Evolutionary conservation across 208 protist species (phyloP), one percentile per base, ranked within the genome.

Genomic region (Phytomonas francai): DNA sequence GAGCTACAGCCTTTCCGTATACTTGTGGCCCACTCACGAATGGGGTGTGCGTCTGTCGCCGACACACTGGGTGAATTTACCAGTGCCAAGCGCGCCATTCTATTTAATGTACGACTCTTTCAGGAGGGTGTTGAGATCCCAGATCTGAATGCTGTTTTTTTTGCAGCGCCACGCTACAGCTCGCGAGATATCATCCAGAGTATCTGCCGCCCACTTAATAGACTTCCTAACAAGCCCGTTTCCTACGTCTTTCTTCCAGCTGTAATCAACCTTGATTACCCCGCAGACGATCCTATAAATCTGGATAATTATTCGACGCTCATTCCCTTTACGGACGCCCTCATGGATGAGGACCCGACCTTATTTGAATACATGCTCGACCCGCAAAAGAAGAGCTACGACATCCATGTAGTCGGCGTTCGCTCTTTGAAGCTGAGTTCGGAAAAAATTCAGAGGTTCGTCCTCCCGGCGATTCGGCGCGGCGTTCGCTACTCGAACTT

Each of bases 351-450:
- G 65, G 86, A 92, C 69, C 86, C 86, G 30, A 73, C 70, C 22
- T 68, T 92, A 3, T 92, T 86, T 61, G 86, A 92, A 70, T 89
- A 92, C 76, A 82, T 92, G 71, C 87, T 92, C 58, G 86, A 92
- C 71, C 86, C 86, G 30, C 71, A 85, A 5, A 87, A 89, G 67
- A 79, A 84, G 33, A 70, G 65, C n/a, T 92, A 92, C 69, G 81
- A 92, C 65, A 75, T 92, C 68, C 72, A 70, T 60, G 83, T 92
- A 27, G 76, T 92, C 0, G 86, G 86, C 32, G 74, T 92, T 30
- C 82, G 86, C 62, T 76, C 78, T 29, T 70, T 92, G 51, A 78
- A 74, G 60, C 67, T 92, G 28, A 84, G 79, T 31, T 79, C 83
- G 25, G 81, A 87, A 30, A 63, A 79, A 39, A 63, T 92, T 19